Evolutionary conservation across 2,329 filamentous ascomycete species (phyloP), one percentile per base, ranked within the genome.

Genomic region (Calonectria ilicicola): DNA sequence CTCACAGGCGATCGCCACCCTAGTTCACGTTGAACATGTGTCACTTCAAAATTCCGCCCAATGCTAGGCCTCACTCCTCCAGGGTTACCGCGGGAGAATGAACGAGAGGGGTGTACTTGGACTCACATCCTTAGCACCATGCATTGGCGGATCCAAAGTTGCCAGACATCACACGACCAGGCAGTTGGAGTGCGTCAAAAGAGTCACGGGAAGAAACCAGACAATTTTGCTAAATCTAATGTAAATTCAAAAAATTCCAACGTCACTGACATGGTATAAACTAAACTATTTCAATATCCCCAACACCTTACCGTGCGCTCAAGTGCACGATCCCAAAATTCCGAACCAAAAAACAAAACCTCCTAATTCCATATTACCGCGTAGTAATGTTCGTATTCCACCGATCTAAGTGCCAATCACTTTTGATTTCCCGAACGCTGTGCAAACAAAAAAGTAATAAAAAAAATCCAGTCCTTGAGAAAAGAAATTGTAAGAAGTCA

Each of bases 381-480:
- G 78, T 76, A 79, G 78, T 79, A 79, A 76, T 75, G 67, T 72
- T 74, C 68, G 53, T 72, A 42, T 74, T 73, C 76, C 72, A 72
- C 78, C 74, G 60, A 74, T 79, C 78, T 79, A 79, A 79, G 74
- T 77, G 78, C 67, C 67, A 77, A 77, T 77, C 74, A 78, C 76
- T 79, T 79, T 79, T 79, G 73, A 76, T 79, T 77, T 79, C 78
- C 78, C 65, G 74, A 73, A 71, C 72, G 75, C 77, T 73, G 64
- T 63, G 75, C 74, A 72, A 72, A 74, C 32, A 35, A 68, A 62
- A 74, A 71, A 70, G 71, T 29, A 35, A 68, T 58, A 74, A 70
- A 73, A 76, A 63, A 51, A 67, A 47, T 69, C 72, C 76, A 69
- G 67, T 71, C 75, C 73, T 38, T 74, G 70, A 69, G 62, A 71